Evolutionary conservation across 2,329 filamentous ascomycete species (phyloP).

Genomic region (Thielaviopsis euricoi): DNA sequence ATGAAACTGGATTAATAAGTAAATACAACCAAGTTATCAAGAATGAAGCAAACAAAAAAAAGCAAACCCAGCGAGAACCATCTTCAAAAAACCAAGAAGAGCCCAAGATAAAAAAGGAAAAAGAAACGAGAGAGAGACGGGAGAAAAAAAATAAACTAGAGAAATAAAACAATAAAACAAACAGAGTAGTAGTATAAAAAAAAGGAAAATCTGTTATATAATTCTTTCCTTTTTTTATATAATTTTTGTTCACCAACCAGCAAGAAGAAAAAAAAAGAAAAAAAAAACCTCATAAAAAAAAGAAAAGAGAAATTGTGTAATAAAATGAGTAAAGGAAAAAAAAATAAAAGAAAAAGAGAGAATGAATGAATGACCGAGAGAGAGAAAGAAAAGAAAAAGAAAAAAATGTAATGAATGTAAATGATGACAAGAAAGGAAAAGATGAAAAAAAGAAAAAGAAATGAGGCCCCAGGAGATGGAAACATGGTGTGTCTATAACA

Average conservation of each 20-base stretch:
- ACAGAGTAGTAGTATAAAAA: not conserved
- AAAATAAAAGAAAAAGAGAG: constrained; percentile 3
- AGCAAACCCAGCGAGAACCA: too few relatives aligned
- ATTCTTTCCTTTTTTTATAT: not conserved
- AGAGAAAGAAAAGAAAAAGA: not conserved
- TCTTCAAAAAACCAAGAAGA: not conserved
- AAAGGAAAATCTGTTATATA: not conserved
- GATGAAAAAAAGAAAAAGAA: constrained; percentile 11
- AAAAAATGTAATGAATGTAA: constrained; percentile 11
- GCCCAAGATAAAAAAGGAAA: not conserved
- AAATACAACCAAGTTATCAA: not conserved
- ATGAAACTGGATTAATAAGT: not conserved
- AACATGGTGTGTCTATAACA: not conserved
- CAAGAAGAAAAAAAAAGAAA: not conserved
- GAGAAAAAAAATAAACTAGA: not conserved
- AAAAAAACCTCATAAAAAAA: not conserved
- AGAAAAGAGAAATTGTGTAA: not conserved
- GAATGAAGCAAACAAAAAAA: too few relatives aligned
- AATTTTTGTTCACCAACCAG: too few relatives aligned
- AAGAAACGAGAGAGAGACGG: not conserved
- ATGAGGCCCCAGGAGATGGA: not conserved
- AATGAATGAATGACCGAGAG: not conserved
- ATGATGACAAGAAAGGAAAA: constrained; percentile 3
- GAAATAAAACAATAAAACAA: not conserved
- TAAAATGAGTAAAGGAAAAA: not conserved